Percentiles rank a stretch among this genome's conserved stretches.
Conservation (phyloP, 306 rosid genomes). For the Ceratonia siliqua region DNA sequence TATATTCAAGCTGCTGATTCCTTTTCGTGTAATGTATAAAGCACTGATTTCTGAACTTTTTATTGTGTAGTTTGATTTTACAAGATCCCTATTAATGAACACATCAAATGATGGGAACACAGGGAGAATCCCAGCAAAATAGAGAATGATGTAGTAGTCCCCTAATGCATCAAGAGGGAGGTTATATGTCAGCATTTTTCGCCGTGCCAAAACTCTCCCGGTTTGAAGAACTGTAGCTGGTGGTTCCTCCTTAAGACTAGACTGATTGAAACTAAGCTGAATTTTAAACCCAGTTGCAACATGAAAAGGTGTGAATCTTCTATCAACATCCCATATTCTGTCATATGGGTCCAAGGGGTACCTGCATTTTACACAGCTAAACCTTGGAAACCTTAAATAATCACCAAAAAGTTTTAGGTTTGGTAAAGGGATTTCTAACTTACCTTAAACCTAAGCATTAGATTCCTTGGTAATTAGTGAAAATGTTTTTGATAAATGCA, state of each 20-base stretch:
- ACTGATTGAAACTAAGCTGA: constrained; percentile 47
- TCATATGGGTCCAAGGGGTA: constrained; percentile 80
- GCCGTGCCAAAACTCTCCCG: constrained; percentile 69
- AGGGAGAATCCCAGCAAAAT: constrained; percentile 84
- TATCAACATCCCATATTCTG: constrained; percentile 79
- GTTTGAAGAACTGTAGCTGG: constrained; percentile 70
- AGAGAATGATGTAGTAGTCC: constrained; percentile 81
- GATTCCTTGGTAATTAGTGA: no score
- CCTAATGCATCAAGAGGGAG: constrained; percentile 58
- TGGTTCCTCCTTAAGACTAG: constrained; percentile 55
- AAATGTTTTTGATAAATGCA: no score
- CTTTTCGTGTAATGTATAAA: constrained; percentile 50
- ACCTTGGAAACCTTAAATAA: not conserved
- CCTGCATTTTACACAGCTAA: constrained; percentile 47
- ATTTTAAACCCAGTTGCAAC: constrained; percentile 59
- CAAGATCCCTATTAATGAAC: constrained; percentile 59
- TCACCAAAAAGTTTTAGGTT: not conserved
- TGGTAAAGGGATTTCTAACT: no score
- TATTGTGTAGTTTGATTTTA: constrained; percentile 65
- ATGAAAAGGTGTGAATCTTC: constrained; percentile 68
- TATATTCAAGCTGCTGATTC: constrained; percentile 62
- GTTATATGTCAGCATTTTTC: constrained; percentile 59
- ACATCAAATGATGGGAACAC: constrained; percentile 77
- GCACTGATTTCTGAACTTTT: constrained; percentile 60
- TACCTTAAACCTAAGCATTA: no score